Evolutionary conservation across 345 rosid species (phyloP).

Genomic region (Chamaenerion angustifolium): DNA sequence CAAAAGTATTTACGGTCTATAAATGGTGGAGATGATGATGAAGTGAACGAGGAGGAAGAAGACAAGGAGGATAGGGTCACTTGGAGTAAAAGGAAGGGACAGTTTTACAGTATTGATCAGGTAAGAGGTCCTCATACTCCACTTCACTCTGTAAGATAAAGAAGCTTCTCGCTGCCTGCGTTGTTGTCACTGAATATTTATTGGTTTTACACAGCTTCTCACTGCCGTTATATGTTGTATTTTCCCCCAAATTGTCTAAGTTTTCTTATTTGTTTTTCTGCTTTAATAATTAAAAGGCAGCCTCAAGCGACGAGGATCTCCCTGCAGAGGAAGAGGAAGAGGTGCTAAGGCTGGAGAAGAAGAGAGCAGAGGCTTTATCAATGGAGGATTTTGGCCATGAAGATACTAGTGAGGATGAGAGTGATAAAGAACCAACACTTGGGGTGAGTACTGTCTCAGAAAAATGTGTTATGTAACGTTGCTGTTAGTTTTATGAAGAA

Average conservation of each 20-base stretch:
- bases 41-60: slow-evolving; percentile 44
- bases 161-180: too few relatives aligned
- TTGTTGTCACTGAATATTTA: neutral
- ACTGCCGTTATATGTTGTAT: too few relatives aligned
- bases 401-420: slow-evolving; percentile 35
- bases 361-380: slow-evolving; percentile 32
- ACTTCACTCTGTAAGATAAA: neutral
- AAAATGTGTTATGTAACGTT: neutral
- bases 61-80: slow-evolving; percentile 23
- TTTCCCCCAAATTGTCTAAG: neutral
- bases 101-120: slow-evolving; percentile 47
- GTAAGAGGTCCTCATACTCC: slow-evolving; percentile 14
- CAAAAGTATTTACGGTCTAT: slow-evolving; percentile 38
- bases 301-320: slow-evolving; percentile 76
- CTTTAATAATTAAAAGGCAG: slow-evolving; percentile 23
- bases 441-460: slow-evolving; percentile 32
- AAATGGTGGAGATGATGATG: slow-evolving; percentile 64
- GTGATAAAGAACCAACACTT: slow-evolving; percentile 47
- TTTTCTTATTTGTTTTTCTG: neutral
- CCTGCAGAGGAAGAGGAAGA: slow-evolving; percentile 57
- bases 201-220: neutral
- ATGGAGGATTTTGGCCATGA: slow-evolving; percentile 68
- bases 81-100: slow-evolving; percentile 40
- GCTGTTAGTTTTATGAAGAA: neutral
- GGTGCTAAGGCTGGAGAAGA: slow-evolving; percentile 32